Conservation (phyloP, 2,329 filamentous ascomycete species). For the Aspergillus udagawae region DNA sequence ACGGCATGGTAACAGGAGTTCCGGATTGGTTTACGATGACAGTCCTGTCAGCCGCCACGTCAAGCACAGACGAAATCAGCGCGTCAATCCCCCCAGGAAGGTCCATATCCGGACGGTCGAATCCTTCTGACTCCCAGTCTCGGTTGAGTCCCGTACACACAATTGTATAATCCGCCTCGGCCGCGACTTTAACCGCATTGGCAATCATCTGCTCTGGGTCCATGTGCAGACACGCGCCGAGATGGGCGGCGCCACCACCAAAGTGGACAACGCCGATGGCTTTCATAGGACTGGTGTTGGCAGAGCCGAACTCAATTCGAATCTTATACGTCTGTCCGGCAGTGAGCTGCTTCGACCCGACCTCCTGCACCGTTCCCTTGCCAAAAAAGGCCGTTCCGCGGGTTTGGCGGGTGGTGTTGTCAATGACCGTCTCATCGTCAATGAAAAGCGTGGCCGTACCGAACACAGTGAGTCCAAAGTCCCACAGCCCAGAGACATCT, state of each 20-base stretch:
- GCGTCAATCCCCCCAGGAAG: conserved; percentile 50
- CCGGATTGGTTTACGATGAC: conserved; percentile 72
- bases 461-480: conserved; percentile 58
- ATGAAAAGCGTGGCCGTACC: conserved; percentile 60
- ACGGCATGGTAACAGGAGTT: conserved; percentile 55
- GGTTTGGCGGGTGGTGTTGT: conserved; percentile 58
- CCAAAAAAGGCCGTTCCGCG: conserved; percentile 61
- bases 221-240: conserved; percentile 22
- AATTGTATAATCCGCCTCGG: conserved; percentile 17
- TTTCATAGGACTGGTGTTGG: conserved; percentile 24
- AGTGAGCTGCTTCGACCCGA: conserved; percentile 36
- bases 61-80: conserved; percentile 58
- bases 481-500: conserved; percentile 53
- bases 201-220: conserved; percentile 10
- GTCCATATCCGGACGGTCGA: conserved; percentile 52
- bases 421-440: conserved; percentile 55
- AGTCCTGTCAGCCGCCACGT: conserved; percentile 60
- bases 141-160: conserved; percentile 21
- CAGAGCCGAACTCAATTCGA: conserved; percentile 26
- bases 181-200: conserved; percentile 11
- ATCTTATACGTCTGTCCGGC: conserved; percentile 29
- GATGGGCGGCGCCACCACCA: conserved; percentile 21
- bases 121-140: conserved; percentile 35
- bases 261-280: conserved; percentile 19
- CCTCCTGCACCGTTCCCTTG: conserved; percentile 59